Base-by-base conservation (phyloP, 2,329 filamentous ascomycete genomes). In the Pseudogymnoascus sp. region DNA sequence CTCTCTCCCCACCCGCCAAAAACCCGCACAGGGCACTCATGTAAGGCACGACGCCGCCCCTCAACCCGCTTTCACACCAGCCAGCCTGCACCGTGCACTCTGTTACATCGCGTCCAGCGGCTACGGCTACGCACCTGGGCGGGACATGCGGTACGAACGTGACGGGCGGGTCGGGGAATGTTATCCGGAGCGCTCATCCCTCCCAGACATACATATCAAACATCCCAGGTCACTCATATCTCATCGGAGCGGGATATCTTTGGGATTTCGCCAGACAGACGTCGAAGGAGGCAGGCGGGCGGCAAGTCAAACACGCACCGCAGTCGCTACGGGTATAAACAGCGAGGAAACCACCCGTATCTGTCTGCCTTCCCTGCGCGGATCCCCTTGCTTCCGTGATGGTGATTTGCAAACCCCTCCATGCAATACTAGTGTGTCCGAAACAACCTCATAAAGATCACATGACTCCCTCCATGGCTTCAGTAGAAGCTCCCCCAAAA, bases 71-170 rank as follows among this genome's bases (percentile, higher is more conserved):
- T 47, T 47, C 42, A 47, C 42, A 47, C n/a, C n/a, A 21, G 50
- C n/a, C n/a, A 21, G 50, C 50, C 26, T 35, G 28, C 50, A 57
- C 50, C 50, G 50, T 57, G 28, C 50, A 33, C 50, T 15, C 26
- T 57, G 50, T 57, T 33, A 33, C 28, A 57, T 57, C 50, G 50
- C 50, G 50, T 57, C 50, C 50, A 57, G 50, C 50, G 50, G 50
- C 50, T 57, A 57, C 50, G 50, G 28, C 50, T 21, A 57, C 28
- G 50, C 50, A 33, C 26, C 50, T 57, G 17, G 17, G 50, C 28
- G 50, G 50, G 50, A 57, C 50, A 57, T 57, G 47, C 47, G 10
- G 47, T n/a, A 57, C 47, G 47, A 57, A 57, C 26, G 28, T 57
- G 50, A 57, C 50, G 28, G 50, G 50, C 47, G 47, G 47, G 47